A percentile compares a stretch with the other conserved stretches of the same genome.
phyloP scores from a whole-genome alignment of 1,139 yeast genomes.

The Taphrina sp. region DNA sequence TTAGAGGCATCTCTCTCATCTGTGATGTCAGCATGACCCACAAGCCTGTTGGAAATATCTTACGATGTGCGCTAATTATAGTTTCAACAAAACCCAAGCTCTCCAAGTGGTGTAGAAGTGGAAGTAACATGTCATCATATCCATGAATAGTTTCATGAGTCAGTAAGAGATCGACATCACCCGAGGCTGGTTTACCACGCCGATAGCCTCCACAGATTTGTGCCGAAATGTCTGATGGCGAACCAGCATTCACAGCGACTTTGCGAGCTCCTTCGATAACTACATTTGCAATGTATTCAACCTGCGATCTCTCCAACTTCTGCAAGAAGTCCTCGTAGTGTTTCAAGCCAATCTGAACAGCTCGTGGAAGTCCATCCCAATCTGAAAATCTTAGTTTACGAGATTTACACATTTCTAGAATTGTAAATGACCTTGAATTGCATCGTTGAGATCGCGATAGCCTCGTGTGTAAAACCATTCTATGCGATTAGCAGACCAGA shows the following conservation, averaged over 20 bases:
- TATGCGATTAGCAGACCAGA: neutral
- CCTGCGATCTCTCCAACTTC: constrained; percentile 35
- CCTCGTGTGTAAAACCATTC: constrained; percentile 35
- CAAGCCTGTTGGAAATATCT: neutral
- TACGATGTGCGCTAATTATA: constrained; percentile 16
- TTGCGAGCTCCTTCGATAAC: constrained; percentile 14
- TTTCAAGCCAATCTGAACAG: constrained; percentile 36
- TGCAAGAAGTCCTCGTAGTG: constrained; percentile 36
- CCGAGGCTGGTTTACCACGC: constrained; percentile 33
- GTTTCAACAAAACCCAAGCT: neutral
- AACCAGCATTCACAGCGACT: constrained; percentile 1
- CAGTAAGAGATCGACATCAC: constrained; percentile 37
- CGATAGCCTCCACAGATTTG: constrained; percentile 38
- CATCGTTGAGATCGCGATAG: constrained; percentile 27
- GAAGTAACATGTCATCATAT: constrained; percentile 1
- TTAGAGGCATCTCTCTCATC: constrained; percentile 19
- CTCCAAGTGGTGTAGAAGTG: constrained; percentile 11
- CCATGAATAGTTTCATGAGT: constrained; percentile 10
- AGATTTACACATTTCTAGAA: too few species aligned
- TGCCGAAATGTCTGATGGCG: neutral
- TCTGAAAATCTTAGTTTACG: too few species aligned
- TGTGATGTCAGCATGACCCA: neutral
- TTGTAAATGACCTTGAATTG: constrained; percentile 18
- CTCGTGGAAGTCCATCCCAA: constrained; percentile 31
- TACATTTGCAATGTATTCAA: constrained; percentile 30